Evolutionary conservation across 805 yeast genomes (phyloP).

Genomic region (Blastobotrys mokoenaii): DNA sequence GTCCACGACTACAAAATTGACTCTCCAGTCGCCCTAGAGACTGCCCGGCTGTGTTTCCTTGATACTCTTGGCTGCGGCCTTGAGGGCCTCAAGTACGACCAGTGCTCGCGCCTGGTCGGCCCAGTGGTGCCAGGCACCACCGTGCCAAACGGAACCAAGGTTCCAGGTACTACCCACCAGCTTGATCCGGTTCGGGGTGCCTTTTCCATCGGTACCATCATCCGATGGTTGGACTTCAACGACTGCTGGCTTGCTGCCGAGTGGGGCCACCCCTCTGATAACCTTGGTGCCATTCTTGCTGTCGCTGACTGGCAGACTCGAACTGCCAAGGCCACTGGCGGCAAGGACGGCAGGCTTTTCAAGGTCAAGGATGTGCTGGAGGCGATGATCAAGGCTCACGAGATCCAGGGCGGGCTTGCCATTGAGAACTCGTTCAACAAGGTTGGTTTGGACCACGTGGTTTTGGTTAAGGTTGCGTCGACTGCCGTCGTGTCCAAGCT

Average conservation of each 20-base stretch:
- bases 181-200: slow-evolving; percentile 53
- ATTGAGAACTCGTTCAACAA: slow-evolving; percentile 51
- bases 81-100: slow-evolving; percentile 46
- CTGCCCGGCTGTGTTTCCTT: slow-evolving; percentile 47
- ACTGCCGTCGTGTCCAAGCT: slow-evolving; percentile 51
- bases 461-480: slow-evolving; percentile 51
- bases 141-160: slow-evolving; percentile 48
- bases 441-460: slow-evolving; percentile 54
- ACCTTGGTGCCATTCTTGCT: slow-evolving; percentile 50
- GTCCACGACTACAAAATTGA: slow-evolving; percentile 39
- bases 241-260: slow-evolving; percentile 66
- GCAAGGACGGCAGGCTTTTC: slow-evolving; percentile 34
- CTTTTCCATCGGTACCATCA: slow-evolving; percentile 46
- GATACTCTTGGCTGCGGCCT: slow-evolving; percentile 56
- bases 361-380: slow-evolving; percentile 44
- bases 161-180: slow-evolving; percentile 43
- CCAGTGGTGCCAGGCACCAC: slow-evolving; percentile 51
- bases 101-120: slow-evolving; percentile 40
- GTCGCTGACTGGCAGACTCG: slow-evolving; percentile 50
- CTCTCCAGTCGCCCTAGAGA: slow-evolving; percentile 41
- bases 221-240: slow-evolving; percentile 55
- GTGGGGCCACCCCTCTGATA: slow-evolving; percentile 63
- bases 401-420: slow-evolving; percentile 52
- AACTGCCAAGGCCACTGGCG: slow-evolving; percentile 32
- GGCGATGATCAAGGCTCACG: slow-evolving; percentile 56